phyloP scores from a whole-genome alignment of 2,329 filamentous ascomycete species.

The Cladosporium sphaerospermum region DNA sequence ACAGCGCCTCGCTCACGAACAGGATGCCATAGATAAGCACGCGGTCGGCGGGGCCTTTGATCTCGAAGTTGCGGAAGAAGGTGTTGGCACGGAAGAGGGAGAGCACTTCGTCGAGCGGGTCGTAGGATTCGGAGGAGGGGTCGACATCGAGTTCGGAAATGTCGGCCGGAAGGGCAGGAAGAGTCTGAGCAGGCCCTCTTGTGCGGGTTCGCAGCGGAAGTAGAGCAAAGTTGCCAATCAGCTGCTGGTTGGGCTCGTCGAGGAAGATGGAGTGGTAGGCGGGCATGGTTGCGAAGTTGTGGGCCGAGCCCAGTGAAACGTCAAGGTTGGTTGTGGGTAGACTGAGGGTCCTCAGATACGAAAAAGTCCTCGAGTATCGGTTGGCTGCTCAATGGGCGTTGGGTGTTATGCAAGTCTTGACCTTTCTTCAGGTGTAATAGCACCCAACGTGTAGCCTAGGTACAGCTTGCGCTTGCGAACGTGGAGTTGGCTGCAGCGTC shows the following conservation, averaged over 20 bases:
- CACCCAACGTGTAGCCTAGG: background rate
- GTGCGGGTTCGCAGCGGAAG: slow-evolving; percentile 91
- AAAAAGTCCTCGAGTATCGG: background rate
- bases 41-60: slow-evolving; percentile 90
- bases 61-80: slow-evolving; percentile 99
- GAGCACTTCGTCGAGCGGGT: slow-evolving; percentile 90
- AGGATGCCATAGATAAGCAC: slow-evolving; percentile 95
- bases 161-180: slow-evolving; percentile 52
- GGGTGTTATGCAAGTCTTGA: background rate
- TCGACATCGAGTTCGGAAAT: slow-evolving; percentile 58
- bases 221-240: slow-evolving; percentile 84
- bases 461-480: too few relatives aligned
- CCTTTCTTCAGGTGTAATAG: background rate
- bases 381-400: background rate
- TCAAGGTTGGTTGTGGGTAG: too few relatives aligned
- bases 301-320: too few relatives aligned
- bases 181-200: slow-evolving; percentile 86
- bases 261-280: slow-evolving; percentile 98
- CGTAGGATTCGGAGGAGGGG: slow-evolving; percentile 86
- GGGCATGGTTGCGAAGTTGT: slow-evolving; percentile 22
- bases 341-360: background rate
- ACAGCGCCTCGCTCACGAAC: slow-evolving; percentile 84
- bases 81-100: slow-evolving; percentile 94
- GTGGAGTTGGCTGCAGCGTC: too few relatives aligned
- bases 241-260: slow-evolving; percentile 64